These are phyloP conservation scores for Ilyonectria destructans DNA, from an alignment of 2,329 filamentous ascomycete species.

Conservation along the genomic window DNA sequence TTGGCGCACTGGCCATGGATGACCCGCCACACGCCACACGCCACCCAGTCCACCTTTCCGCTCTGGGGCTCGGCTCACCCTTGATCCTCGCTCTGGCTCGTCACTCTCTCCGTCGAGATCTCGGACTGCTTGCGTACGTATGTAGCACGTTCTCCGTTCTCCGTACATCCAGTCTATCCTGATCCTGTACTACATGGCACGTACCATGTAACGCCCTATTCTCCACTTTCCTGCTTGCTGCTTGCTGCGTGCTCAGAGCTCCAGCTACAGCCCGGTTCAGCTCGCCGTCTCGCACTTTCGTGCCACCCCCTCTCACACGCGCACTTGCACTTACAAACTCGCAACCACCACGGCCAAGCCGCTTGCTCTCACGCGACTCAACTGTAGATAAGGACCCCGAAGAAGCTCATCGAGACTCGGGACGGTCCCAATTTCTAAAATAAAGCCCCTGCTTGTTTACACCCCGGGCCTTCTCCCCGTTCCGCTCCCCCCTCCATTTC, in stretches of 20 bases:
- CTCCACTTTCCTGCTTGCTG: too few relatives aligned
- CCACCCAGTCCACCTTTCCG: constrained; percentile 19
- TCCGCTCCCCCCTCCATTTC: background rate
- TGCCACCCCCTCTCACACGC: constrained; percentile 1
- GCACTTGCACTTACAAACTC: background rate
- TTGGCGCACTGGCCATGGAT: constrained; percentile 10
- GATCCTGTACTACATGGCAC: background rate
- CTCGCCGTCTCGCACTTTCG: background rate
- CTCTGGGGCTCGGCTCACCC: constrained; percentile 1
- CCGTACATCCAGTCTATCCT: background rate
- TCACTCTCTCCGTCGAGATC: background rate
- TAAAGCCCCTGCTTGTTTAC: constrained; percentile 19
- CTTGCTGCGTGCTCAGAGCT: background rate
- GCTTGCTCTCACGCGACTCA: constrained; percentile 1
- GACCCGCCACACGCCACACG: constrained; percentile 10
- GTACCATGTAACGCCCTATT: background rate
- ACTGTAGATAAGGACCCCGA: constrained; percentile 7
- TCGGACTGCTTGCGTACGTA: background rate
- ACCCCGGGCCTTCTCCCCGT: constrained; percentile 9
- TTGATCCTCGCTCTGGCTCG: constrained; percentile 2
- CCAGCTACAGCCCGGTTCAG: background rate
- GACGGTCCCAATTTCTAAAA: constrained; percentile 25
- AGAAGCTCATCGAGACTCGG: background rate
- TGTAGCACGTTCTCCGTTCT: background rate
- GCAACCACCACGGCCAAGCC: background rate